Evolutionary conservation across 305 asterid species (phyloP).

Genomic region (Euphrasia arctica): DNA sequence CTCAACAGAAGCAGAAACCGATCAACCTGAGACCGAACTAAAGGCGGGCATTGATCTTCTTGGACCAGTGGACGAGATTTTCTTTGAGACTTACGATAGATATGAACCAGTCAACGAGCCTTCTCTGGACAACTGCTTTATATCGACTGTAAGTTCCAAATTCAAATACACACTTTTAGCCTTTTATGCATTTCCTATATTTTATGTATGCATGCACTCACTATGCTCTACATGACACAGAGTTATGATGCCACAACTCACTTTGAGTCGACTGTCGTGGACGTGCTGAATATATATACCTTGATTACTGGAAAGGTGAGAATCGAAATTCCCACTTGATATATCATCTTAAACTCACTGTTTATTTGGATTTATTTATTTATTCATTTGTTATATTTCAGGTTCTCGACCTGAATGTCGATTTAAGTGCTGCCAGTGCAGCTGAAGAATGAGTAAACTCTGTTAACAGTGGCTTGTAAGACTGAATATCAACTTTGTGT

Average conservation of each 20-base stretch:
- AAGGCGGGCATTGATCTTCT: slow-evolving; percentile 82
- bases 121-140: slow-evolving; percentile 69
- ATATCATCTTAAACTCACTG: neutral
- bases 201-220: slow-evolving; percentile 11
- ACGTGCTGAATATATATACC: slow-evolving; percentile 78
- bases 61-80: slow-evolving; percentile 78
- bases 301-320: slow-evolving; percentile 90
- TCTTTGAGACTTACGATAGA: slow-evolving; percentile 76
- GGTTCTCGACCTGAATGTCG: slow-evolving; percentile 77
- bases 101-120: slow-evolving; percentile 58
- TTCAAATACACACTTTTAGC: slow-evolving; percentile 9
- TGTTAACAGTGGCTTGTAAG: neutral
- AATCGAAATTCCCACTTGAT: neutral
- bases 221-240: slow-evolving; percentile 52
- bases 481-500: neutral
- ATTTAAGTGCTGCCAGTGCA: slow-evolving; percentile 79
- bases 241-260: slow-evolving; percentile 90
- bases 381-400: slow-evolving; percentile 22
- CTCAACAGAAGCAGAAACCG: slow-evolving; percentile 82
- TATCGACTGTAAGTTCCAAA: slow-evolving; percentile 66
- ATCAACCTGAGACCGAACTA: slow-evolving; percentile 68
- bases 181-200: slow-evolving; percentile 6
- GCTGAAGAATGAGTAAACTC: slow-evolving; percentile 57
- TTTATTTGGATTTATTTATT: neutral
- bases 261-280: slow-evolving; percentile 85